These are phyloP conservation scores for Kodamaea fungicola DNA, from an alignment of 1,139 yeast species.

Conservation along the genomic window DNA sequence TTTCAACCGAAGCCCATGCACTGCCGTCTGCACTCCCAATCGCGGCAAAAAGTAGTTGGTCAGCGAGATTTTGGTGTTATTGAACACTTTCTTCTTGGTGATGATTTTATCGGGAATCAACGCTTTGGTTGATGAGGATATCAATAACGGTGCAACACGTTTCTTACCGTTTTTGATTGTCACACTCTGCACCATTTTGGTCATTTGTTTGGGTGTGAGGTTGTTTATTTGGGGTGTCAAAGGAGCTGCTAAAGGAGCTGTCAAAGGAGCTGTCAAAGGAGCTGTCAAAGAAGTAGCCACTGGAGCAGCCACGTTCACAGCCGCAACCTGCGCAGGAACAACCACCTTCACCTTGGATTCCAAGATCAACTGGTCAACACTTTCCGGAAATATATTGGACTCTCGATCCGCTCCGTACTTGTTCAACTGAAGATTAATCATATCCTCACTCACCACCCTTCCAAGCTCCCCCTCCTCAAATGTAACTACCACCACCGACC, in stretches of 20 bases:
- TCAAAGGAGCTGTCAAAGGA: background rate
- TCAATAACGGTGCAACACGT: slow-evolving; percentile 80
- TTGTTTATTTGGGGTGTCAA: slow-evolving; percentile 9
- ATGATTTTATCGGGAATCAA: slow-evolving; percentile 5
- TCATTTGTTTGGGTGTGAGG: slow-evolving; percentile 15
- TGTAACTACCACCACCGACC: slow-evolving; percentile 66
- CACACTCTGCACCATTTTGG: slow-evolving; percentile 28
- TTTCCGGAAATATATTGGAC: slow-evolving; percentile 79
- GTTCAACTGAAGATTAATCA: slow-evolving; percentile 63
- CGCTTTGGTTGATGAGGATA: slow-evolving; percentile 43
- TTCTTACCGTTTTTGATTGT: slow-evolving; percentile 78
- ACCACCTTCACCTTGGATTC: slow-evolving; percentile 53
- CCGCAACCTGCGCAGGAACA: slow-evolving; percentile 3
- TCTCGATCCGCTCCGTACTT: slow-evolving; percentile 90
- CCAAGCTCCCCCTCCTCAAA: slow-evolving; percentile 80
- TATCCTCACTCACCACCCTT: slow-evolving; percentile 59
- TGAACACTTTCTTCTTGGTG: slow-evolving; percentile 17
- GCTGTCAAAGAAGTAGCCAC: background rate
- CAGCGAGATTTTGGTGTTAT: slow-evolving; percentile 35
- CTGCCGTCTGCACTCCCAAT: slow-evolving; percentile 46
- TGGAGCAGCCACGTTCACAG: background rate
- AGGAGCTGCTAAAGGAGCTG: background rate
- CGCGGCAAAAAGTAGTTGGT: slow-evolving; percentile 43
- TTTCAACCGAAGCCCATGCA: slow-evolving; percentile 37
- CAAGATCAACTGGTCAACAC: slow-evolving; percentile 69